phyloP scores from a whole-genome alignment of 306 rosid genomes.

The Rosa rugosa region DNA sequence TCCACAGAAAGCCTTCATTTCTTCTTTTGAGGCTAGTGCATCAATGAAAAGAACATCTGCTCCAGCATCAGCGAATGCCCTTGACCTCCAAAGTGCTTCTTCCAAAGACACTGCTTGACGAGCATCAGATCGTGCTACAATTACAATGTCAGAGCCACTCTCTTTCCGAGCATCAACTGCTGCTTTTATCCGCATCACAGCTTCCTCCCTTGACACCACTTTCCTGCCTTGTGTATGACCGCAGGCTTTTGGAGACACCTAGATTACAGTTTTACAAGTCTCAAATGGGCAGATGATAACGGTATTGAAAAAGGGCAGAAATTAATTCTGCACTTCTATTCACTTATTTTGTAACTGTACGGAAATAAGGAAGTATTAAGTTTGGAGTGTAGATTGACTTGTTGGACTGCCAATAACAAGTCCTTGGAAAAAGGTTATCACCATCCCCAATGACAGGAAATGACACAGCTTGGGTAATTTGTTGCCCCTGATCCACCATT shows the following conservation, averaged over 20 bases:
- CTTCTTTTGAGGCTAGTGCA: conserved; percentile 74
- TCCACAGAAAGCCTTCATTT: conserved; percentile 81
- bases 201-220: conserved; percentile 78
- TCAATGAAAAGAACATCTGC: conserved; percentile 91
- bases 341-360: not conserved
- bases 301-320: not conserved
- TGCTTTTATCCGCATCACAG: conserved; percentile 69
- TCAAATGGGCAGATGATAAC: not conserved
- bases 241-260: conserved; percentile 88
- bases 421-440: no score
- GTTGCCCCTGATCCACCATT: conserved; percentile 74
- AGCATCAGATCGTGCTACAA: conserved; percentile 88
- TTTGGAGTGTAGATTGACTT: no score
- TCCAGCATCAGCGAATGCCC: conserved; percentile 86
- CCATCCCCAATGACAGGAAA: conserved; percentile 90
- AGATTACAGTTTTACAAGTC: conserved; percentile 24
- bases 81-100: conserved; percentile 70
- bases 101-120: conserved; percentile 84
- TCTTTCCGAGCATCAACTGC: conserved; percentile 82
- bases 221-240: conserved; percentile 87
- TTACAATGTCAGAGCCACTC: conserved; percentile 79
- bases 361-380: not conserved
- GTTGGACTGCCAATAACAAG: no score
- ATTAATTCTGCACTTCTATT: not conserved
- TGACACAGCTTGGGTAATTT: conserved; percentile 63